Evolutionary conservation across 495 filamentous ascomycete genomes (phyloP).

Genomic region (Astrothelium subdiscretum): DNA sequence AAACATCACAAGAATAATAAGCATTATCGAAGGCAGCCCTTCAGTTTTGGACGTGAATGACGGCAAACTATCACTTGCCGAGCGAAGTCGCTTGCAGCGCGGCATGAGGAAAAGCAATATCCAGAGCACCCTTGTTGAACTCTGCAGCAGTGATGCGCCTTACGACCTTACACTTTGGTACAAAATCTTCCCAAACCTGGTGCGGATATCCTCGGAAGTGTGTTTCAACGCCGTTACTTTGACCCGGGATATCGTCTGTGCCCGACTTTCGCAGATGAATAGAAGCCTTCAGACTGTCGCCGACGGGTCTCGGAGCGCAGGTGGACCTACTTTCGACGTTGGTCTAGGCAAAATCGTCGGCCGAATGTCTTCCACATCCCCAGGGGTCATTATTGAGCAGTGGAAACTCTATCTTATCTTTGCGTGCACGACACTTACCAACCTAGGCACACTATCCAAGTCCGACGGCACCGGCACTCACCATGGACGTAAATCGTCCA

Average conservation of each 20-base stretch:
- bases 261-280: conserved; percentile 84
- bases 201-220: conserved; percentile 79
- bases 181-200: conserved; percentile 92
- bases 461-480: conserved; percentile 49
- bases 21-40: conserved; percentile 83
- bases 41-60: conserved; percentile 87
- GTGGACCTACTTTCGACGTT: not conserved
- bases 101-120: conserved; percentile 76
- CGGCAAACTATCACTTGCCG: conserved; percentile 80
- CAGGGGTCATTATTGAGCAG: conserved; percentile 85
- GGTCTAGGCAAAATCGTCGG: conserved; percentile 29
- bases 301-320: conserved; percentile 36
- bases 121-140: conserved; percentile 77
- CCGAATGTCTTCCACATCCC: conserved; percentile 56
- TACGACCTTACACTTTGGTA: conserved; percentile 95
- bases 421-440: conserved; percentile 89
- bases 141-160: conserved; percentile 89
- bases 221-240: conserved; percentile 85
- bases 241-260: conserved; percentile 82
- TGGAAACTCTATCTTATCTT: conserved; percentile 98
- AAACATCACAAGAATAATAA: conserved; percentile 68
- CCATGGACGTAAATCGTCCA: conserved; percentile 76
- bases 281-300: conserved; percentile 66
- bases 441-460: conserved; percentile 55
- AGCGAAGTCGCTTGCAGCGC: conserved; percentile 83